Conservation (phyloP, 331 rosid species). For the Cydonia oblonga region DNA sequence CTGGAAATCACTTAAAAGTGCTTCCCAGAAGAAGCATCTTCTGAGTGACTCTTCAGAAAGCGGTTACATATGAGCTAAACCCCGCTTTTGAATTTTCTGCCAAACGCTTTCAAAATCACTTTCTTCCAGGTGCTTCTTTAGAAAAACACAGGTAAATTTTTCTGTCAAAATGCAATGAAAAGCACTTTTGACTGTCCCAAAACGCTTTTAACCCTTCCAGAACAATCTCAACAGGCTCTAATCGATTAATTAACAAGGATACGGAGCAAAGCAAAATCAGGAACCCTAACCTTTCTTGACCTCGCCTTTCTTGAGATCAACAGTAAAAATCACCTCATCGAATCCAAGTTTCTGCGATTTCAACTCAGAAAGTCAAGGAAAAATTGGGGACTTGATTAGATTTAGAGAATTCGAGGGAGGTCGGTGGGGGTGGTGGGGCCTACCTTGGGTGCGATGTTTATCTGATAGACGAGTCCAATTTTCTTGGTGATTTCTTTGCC, state of each 20-base stretch:
- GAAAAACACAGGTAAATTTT: too few species aligned
- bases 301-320: constrained; percentile 89
- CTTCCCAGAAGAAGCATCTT: neutral
- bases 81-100: too few species aligned
- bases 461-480: constrained; percentile 71
- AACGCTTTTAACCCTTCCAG: neutral
- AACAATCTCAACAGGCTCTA: neutral
- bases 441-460: constrained; percentile 85
- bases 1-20: neutral
- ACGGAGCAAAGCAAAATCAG: neutral
- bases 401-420: neutral
- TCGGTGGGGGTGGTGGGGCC: too few species aligned
- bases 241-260: neutral
- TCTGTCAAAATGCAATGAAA: too few species aligned
- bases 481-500: constrained; percentile 47
- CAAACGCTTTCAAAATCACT: neutral
- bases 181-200: neutral
- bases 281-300: constrained; percentile 58
- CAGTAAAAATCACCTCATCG: constrained; percentile 54
- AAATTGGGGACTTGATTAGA: neutral
- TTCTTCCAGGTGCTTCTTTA: neutral
- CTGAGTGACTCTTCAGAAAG: too few species aligned
- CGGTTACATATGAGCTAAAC: neutral
- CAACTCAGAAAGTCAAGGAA: neutral
- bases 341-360: constrained; percentile 65